Evolutionary conservation across 2,329 filamentous ascomycete genomes (phyloP), one percentile per base, ranked within the genome.

Genomic region (Akanthomyces muscarius): DNA sequence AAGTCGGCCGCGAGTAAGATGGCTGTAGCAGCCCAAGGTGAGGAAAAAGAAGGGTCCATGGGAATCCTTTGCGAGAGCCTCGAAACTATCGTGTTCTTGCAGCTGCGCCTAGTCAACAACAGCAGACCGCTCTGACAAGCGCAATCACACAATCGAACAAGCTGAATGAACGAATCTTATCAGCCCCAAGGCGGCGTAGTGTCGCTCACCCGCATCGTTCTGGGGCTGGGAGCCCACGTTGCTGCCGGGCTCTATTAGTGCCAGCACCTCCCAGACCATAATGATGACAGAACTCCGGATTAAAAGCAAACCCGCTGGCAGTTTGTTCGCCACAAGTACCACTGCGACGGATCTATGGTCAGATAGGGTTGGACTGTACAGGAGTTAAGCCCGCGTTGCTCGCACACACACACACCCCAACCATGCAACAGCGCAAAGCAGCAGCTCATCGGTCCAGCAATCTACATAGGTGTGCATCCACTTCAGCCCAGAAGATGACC

Each of bases 221-320:
- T 14, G 2, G 53, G 53, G 38, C 16, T 18, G 14, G 21, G 36
- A 28, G 44, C 28, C 7, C 55, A 58, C 55, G 44, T 58, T 58
- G 55, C 48, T 30, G 13, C 55, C 55, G 44, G 54, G 28, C 30
- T 38, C 13, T 11, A 13, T 58, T 38, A 48, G 44, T 38, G 44
- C 44, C 28, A 18, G 28, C 42, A 21, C 21, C 21, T 21, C 21
- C 21, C 21, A 18, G 28, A 30, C 4, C 28, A 30, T 30, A 6
- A 48, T 47, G 18, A 57, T 57, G 55, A 48, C 55, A 48, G 47
- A 42, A 44, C n/a, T 58, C 55, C 55, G 55, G 55, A n/a, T 41
- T 48, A 21, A 38, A 13, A 42, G 28, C 55, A 58, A 48, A 58
- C 30, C 44, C 55, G 55, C 36, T 47, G 14, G 38, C 4, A 3